A percentile compares a stretch with the other conserved stretches of the same genome.
Evolutionary conservation across 306 rosid species (phyloP).

Genomic region (Corylus avellana): DNA sequence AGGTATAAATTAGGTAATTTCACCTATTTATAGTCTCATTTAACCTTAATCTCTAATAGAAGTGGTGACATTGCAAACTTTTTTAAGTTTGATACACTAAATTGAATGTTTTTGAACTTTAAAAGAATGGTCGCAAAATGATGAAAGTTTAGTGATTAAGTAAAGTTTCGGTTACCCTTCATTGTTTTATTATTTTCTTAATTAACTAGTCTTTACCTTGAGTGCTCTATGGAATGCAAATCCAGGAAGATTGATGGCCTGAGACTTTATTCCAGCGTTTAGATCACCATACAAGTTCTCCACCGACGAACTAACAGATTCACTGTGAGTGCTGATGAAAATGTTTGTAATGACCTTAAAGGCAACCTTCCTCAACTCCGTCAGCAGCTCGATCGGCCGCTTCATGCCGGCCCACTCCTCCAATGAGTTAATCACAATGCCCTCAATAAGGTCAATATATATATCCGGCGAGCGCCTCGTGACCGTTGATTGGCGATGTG

Average conservation of each 20-base stretch:
- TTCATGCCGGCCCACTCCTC: constrained; percentile 33
- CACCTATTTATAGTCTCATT: too few species aligned
- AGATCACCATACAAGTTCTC: neutral
- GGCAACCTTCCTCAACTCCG: constrained; percentile 22
- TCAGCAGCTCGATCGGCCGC: constrained; percentile 25
- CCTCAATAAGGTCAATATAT: constrained; percentile 25
- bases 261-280: neutral
- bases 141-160: too few species aligned
- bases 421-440: neutral
- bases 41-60: too few species aligned
- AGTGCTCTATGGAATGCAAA: constrained; percentile 36
- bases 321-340: constrained; percentile 28
- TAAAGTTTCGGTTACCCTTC: too few species aligned
- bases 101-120: too few species aligned
- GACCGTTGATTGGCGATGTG: constrained; percentile 17
- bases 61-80: too few species aligned
- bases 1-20: too few species aligned
- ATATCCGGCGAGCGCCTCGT: constrained; percentile 9
- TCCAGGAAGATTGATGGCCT: constrained; percentile 27
- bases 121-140: too few species aligned
- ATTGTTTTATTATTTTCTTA: too few species aligned
- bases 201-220: constrained; percentile 21
- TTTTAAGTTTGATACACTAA: too few species aligned
- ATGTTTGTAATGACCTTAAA: constrained; percentile 34
- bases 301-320: neutral